Percentiles rank a stretch among this genome's conserved stretches.
These are phyloP conservation scores for Raffaelea arxii DNA, from an alignment of 2,329 filamentous ascomycete species.

Conservation along the genomic window DNA sequence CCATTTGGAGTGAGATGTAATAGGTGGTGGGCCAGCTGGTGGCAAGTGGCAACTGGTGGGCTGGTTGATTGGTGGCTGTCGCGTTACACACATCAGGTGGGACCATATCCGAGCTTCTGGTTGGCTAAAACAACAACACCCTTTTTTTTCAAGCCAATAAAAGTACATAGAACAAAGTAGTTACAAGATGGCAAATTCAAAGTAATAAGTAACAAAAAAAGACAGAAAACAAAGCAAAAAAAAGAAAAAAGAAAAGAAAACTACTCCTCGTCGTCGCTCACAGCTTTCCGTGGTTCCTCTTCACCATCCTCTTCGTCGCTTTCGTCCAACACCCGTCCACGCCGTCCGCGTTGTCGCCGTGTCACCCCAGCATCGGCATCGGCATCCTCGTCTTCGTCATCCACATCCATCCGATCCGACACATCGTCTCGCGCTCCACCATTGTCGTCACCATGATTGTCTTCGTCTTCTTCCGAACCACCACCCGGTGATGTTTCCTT, in stretches of 20 bases:
- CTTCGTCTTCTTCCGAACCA: conserved; percentile 24
- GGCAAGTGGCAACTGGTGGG: no score
- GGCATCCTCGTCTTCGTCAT: conserved; percentile 34
- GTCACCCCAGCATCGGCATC: conserved; percentile 13
- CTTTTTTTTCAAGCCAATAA: no score
- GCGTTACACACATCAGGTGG: no score
- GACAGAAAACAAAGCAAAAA: background rate
- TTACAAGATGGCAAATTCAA: background rate
- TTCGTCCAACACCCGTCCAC: background rate
- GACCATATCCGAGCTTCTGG: no score
- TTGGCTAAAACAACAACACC: no score
- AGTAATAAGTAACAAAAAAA: background rate
- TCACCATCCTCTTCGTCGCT: conserved; percentile 9
- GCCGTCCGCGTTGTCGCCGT: background rate
- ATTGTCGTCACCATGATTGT: conserved; percentile 13
- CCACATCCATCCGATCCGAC: conserved; percentile 44
- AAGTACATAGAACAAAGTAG: no score
- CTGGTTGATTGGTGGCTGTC: no score
- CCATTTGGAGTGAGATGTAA: no score
- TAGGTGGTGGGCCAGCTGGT: no score
- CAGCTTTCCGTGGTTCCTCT: conserved; percentile 13
- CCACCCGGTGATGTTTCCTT: conserved; percentile 3
- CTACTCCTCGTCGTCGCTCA: conserved; percentile 15
- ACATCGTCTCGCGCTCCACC: conserved; percentile 14
- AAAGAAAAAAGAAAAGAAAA: background rate